Evolutionary conservation across 495 filamentous ascomycete species (phyloP).

Genomic region (Friedmanniomyces endolithicus): DNA sequence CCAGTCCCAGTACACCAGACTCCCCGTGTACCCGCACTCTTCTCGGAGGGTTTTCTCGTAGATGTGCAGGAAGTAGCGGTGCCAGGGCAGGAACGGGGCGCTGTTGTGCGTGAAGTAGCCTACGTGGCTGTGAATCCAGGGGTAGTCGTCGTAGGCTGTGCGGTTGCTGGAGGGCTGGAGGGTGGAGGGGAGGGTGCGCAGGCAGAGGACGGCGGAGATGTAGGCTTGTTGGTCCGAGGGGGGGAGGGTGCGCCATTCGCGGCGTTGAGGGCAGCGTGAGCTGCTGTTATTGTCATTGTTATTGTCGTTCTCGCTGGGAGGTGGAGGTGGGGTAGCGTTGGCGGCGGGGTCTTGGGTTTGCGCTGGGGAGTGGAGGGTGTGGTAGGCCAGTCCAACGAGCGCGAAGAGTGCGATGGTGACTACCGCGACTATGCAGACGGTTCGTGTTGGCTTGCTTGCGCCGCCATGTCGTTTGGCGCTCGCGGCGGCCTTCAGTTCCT

Average conservation of each 20-base stretch:
- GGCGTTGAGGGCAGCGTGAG: slow-evolving; percentile 3
- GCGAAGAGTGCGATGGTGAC: background rate
- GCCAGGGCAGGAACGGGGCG: slow-evolving; percentile 16
- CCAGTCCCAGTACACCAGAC: slow-evolving; percentile 12
- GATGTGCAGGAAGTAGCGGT: slow-evolving; percentile 13
- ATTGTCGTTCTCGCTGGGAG: background rate
- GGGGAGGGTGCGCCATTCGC: slow-evolving; percentile 15
- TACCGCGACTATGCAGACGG: background rate
- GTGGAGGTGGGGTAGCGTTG: background rate
- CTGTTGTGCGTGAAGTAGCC: slow-evolving; percentile 15
- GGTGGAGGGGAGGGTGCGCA: slow-evolving; percentile 8
- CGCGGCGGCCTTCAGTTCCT: background rate
- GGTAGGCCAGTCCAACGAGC: background rate
- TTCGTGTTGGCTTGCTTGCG: background rate
- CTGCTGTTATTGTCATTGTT: too few relatives aligned
- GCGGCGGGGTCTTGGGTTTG: background rate
- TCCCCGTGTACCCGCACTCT: slow-evolving; percentile 4
- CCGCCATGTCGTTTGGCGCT: background rate
- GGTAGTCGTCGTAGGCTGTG: slow-evolving; percentile 14
- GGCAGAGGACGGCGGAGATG: slow-evolving; percentile 13
- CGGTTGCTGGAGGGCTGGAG: background rate
- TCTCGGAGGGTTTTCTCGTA: slow-evolving; percentile 10
- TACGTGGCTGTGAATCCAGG: slow-evolving; percentile 14
- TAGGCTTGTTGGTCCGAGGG: slow-evolving; percentile 2
- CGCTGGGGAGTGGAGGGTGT: background rate